Evolutionary conservation across 2,329 filamentous ascomycete genomes (phyloP), one percentile per base, ranked within the genome.

Genomic region (Sphaerulina musiva): DNA sequence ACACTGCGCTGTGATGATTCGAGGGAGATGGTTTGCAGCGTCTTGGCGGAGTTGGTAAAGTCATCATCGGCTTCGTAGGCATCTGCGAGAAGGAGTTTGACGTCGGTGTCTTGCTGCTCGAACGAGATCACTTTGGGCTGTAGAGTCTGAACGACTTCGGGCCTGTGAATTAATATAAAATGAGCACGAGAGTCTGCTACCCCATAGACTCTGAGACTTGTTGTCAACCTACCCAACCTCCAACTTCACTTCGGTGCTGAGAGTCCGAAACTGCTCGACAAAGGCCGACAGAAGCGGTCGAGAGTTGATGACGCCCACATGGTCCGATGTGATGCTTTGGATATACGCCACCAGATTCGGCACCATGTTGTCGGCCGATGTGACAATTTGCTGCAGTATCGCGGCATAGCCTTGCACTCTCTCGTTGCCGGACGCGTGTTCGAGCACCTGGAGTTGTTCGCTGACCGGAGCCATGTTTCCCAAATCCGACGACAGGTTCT

Each of bases 1-100:
- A 96, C 84, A 53, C 87, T 84, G 46, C 92, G 85, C 74, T 95
- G 90, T 2, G 90, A 91, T 54, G 82, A 86, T 68, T 98, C 92
- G 45, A 97, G 83, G 34, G 90, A 87, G 63, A 97, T 95, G 38
- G 85, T 85, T 65, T 89, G 82, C 6, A 98, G 80, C 8, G 81
- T 78, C 67, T 84, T 84, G 29, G 93, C 93, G 0, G 92, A 90
- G 31, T 81, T 80, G 20, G 80, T 74, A 70, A 86, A 95, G 69
- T 95, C 89, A 46, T 95, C 89, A 60, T 87, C 82, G 53, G 75
- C 74, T 72, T 97, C 90, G 74, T 93, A 86, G 10, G 89, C 89
- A 55, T 87, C 82, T 17, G 92, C 91, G 14, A 95, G 78, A 51
- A 90, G 81, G 66, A 92, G 84, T 60, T 90, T 87, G 51, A 96